Percentiles rank a stretch among this genome's conserved stretches.
Conservation (phyloP, 805 yeast genomes). For the Pachysolen tannophilus region DNA sequence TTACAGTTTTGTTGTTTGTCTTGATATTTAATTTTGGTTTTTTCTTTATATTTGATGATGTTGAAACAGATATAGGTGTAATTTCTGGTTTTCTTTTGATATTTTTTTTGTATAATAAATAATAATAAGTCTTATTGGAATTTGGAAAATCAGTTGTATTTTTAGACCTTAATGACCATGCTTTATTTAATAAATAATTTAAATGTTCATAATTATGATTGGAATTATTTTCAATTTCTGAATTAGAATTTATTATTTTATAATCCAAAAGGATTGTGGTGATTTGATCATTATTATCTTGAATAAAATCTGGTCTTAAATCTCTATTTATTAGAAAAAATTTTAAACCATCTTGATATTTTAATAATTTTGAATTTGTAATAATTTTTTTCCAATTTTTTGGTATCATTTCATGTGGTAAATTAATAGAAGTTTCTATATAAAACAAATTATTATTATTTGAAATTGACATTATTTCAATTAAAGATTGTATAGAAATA, state of each 20-base stretch:
- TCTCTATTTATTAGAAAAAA: conserved; percentile 1
- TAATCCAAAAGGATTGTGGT: conserved; percentile 1
- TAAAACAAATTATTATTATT: conserved; percentile 8
- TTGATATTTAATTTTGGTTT: neutral
- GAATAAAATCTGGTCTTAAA: conserved; percentile 1
- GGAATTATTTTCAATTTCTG: neutral
- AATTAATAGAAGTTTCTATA: conserved; percentile 9
- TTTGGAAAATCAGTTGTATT: neutral
- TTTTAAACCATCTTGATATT: conserved; percentile 2
- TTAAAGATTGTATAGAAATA: neutral
- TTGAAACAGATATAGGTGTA: no score
- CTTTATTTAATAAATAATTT: neutral
- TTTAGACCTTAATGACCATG: neutral
- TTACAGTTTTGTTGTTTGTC: neutral
- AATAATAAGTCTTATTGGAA: neutral
- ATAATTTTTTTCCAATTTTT: conserved; percentile 2
- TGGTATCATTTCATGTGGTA: no score
- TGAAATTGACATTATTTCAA: conserved; percentile 1
- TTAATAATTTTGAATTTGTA: no score
- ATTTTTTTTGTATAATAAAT: no score
- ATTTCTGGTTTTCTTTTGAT: no score
- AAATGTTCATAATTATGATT: neutral
- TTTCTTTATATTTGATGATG: no score
- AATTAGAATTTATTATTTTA: neutral
- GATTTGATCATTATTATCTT: neutral